These are phyloP conservation scores for Boletus coccyginus DNA, from an alignment of 768 basidiomycete genomes.

Conservation along the genomic window DNA sequence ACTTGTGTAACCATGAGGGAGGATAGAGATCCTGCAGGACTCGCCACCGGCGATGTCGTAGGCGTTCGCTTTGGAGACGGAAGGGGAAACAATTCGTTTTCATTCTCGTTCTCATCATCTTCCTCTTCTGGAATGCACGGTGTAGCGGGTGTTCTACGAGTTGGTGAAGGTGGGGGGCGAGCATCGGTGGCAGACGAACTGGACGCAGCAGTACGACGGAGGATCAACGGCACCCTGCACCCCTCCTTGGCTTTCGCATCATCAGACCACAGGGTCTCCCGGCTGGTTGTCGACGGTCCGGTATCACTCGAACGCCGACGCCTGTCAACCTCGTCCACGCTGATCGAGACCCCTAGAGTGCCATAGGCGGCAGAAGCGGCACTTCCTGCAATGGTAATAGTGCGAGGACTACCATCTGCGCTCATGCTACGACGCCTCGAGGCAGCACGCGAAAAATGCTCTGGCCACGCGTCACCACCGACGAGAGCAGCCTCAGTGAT, in stretches of 20 bases:
- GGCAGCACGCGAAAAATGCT: conserved; percentile 63
- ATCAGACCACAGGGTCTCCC: background rate
- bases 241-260: background rate
- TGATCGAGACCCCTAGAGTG: conserved; percentile 37
- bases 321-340: conserved; percentile 65
- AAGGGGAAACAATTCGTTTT: conserved; percentile 54
- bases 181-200: background rate
- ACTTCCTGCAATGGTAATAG: conserved; percentile 31
- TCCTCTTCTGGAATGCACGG: conserved; percentile 34
- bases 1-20: conserved; percentile 15
- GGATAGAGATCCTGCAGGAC: conserved; percentile 29
- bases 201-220: background rate
- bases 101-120: conserved; percentile 48
- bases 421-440: conserved; percentile 53
- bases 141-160: conserved; percentile 9
- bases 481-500: conserved; percentile 55
- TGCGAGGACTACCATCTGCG: conserved; percentile 30
- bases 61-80: conserved; percentile 60
- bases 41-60: conserved; percentile 37
- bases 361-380: conserved; percentile 25
- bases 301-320: conserved; percentile 46
- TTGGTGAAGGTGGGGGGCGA: conserved; percentile 12
- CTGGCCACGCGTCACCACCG: conserved; percentile 58
- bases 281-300: background rate
- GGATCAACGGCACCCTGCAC: background rate